Evolutionary conservation across 345 rosid genomes (phyloP).

Genomic region (Gossypium longicalyx): DNA sequence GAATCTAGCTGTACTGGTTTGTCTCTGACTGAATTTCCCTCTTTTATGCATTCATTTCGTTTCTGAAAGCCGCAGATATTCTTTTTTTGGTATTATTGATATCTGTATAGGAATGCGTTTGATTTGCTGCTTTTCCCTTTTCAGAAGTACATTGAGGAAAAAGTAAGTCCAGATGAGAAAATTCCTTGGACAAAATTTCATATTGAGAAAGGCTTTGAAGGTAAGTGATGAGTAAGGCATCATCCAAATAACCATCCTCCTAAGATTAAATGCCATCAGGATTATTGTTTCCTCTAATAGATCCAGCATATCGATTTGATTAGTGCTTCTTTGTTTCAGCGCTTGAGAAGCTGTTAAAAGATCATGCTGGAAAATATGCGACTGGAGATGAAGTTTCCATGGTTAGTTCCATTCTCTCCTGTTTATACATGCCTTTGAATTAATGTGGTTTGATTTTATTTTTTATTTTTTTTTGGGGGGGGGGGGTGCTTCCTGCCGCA

Average conservation of each 20-base stretch:
- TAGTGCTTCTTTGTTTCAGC: constrained; percentile 38
- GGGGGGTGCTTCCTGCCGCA: too few relatives aligned
- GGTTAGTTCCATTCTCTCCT: constrained; percentile 34
- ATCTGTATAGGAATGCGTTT: not conserved
- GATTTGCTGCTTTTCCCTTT: not conserved
- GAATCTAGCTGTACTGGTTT: constrained; percentile 57
- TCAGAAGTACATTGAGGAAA: constrained; percentile 61
- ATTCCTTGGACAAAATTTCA: constrained; percentile 48
- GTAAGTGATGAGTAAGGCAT: constrained; percentile 21
- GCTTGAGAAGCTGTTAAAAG: constrained; percentile 62
- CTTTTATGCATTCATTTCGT: not conserved
- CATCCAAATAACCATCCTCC: not conserved
- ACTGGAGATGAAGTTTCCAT: constrained; percentile 69
- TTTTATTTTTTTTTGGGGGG: too few relatives aligned
- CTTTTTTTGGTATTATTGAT: not conserved
- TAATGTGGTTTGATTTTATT: too few relatives aligned
- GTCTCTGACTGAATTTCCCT: constrained; percentile 12
- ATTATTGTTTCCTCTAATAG: not conserved
- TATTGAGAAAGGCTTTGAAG: constrained; percentile 67
- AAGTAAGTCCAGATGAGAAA: constrained; percentile 44
- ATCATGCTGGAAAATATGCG: constrained; percentile 61
- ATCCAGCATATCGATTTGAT: constrained; percentile 5
- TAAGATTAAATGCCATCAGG: not conserved
- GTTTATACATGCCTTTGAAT: not conserved
- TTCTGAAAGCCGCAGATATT: not conserved